Evolutionary conservation across 2,329 filamentous ascomycete genomes (phyloP), one percentile per base, ranked within the genome.

Genomic region (Didymella segeticola): DNA sequence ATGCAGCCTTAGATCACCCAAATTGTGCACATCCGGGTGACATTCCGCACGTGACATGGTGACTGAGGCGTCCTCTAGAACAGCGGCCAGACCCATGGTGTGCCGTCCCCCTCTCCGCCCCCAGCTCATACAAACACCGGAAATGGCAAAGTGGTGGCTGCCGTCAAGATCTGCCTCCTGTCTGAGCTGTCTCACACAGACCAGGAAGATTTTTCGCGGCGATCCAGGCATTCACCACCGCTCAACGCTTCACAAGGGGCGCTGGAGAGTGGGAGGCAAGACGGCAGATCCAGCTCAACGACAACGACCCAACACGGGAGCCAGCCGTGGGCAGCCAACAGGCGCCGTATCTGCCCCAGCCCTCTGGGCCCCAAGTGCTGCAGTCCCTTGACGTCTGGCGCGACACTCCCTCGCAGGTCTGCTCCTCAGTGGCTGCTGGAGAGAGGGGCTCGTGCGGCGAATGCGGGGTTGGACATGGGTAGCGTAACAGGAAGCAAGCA

Each of bases 191-290:
- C 34, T 30, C 51, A 58, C 54, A 41, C 47, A 46, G 46, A 50
- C 62, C 49, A 66, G 57, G 57, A 62, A 65, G 60, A 65, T 43
- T 58, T 66, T 66, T 63, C 57, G 42, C 57, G 47, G 47, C 45
- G 57, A 66, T 61, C 52, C 57, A 64, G 56, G 58, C 43, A 51
- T 47, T 26, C 56, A 58, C n/a, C 29, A 46, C 45, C 19, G 20
- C 51, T 46, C 45, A 49, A 46, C 45, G 41, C 51, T 45, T 49
- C 43, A 25, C 45, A 58, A 51, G 43, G 54, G 58, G 20, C 38
- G n/a, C n/a, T n/a, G n/a, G n/a, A n/a, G n/a, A n/a, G n/a, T 22
- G 50, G 54, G 54, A 60, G 57, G 54, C 57, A 54, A 54, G 34
- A 47, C 37, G 31, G 29, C 34, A 29, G 47, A 31, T n/a, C n/a